These are phyloP conservation scores for Neurospora tetraspora DNA, from an alignment of 495 filamentous ascomycete genomes.

Conservation along the genomic window DNA sequence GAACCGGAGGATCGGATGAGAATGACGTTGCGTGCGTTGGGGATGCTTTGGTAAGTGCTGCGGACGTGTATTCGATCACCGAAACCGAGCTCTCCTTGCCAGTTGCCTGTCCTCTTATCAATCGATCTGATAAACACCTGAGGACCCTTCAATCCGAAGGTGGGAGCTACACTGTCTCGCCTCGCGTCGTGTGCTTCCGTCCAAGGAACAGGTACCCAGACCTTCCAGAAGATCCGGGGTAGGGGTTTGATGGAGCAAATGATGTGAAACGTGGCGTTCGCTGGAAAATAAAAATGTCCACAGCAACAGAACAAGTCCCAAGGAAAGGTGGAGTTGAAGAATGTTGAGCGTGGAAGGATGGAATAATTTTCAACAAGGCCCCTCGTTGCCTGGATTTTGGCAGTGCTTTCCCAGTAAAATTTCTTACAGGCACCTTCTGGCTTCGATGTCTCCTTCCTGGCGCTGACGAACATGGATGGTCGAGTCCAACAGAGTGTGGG, in stretches of 20 bases:
- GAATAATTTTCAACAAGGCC: background rate
- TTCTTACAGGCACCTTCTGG: background rate
- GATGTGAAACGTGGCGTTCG: background rate
- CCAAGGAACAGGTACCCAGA: background rate
- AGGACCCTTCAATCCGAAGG: background rate
- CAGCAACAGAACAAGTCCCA: background rate
- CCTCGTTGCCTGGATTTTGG: background rate
- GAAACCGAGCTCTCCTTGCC: background rate
- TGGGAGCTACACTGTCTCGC: background rate
- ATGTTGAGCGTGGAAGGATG: background rate
- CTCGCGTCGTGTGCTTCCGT: background rate
- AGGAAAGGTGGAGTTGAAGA: background rate
- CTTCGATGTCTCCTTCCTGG: background rate
- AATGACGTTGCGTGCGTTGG: background rate
- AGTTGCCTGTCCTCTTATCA: background rate
- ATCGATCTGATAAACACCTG: background rate
- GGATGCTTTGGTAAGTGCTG: background rate
- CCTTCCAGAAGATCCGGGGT: background rate
- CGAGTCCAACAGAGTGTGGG: background rate
- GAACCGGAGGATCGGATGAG: background rate
- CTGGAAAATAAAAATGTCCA: background rate
- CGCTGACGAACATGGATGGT: background rate
- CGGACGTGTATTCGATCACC: background rate
- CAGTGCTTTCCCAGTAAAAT: background rate
- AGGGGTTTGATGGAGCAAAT: background rate